Percentiles rank a stretch among this genome's conserved stretches.
Conservation (phyloP, 1,284 basidiomycete species). For the Sanghuangporus sanghuang region DNA sequence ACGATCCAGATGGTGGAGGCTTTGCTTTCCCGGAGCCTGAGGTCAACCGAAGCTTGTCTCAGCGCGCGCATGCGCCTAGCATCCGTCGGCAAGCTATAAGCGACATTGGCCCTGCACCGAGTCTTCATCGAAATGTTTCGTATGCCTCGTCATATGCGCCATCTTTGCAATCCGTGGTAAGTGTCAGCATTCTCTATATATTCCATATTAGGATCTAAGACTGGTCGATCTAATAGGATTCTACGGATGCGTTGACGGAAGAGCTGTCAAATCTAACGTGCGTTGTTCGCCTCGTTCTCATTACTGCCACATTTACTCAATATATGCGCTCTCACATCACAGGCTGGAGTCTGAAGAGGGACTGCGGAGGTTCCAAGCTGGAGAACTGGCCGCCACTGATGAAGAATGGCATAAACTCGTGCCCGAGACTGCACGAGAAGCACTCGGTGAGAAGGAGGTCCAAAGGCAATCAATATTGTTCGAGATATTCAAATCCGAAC, state of each 20-base stretch:
- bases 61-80: background rate
- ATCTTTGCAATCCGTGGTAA: constrained; percentile 5
- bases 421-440: constrained; percentile 58
- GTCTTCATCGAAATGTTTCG: constrained; percentile 6
- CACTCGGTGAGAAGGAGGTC: constrained; percentile 66
- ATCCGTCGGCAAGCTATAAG: constrained; percentile 2
- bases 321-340: constrained; percentile 20
- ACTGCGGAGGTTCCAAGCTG: constrained; percentile 57
- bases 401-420: constrained; percentile 78
- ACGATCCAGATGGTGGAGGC: background rate
- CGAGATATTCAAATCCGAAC: constrained; percentile 77
- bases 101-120: constrained; percentile 9
- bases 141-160: constrained; percentile 14
- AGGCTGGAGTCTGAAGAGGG: constrained; percentile 61
- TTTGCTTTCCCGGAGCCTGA: constrained; percentile 19
- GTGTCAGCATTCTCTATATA: background rate
- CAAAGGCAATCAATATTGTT: constrained; percentile 78
- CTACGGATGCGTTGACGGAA: constrained; percentile 35
- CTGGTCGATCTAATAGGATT: constrained; percentile 14
- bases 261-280: constrained; percentile 54
- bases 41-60: constrained; percentile 18
- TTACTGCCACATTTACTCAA: background rate
- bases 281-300: constrained; percentile 20
- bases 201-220: background rate
- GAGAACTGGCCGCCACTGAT: constrained; percentile 52